phyloP scores from a whole-genome alignment of 345 rosid species.

The Noccaea caerulescens region DNA sequence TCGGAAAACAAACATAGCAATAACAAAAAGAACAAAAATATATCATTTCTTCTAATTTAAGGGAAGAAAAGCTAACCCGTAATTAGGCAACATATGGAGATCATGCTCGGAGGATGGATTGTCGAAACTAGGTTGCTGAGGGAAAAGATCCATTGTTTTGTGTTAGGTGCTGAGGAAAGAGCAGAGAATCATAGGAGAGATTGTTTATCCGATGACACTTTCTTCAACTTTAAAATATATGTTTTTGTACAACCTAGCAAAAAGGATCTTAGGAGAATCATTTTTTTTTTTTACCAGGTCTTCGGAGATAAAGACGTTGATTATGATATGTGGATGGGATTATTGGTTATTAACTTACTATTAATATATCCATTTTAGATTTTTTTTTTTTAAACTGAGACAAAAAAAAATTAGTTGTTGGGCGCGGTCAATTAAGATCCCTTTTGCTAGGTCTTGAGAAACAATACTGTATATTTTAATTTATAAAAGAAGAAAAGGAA shows the following conservation, averaged over 20 bases:
- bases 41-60: background rate
- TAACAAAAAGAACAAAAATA: background rate
- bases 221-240: background rate
- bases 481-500: background rate
- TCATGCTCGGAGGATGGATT: conserved; percentile 1
- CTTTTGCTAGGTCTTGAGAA: too few relatives aligned
- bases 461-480: background rate
- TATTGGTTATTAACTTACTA: background rate
- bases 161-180: background rate
- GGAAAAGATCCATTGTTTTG: conserved; percentile 15
- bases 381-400: background rate
- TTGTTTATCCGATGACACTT: background rate
- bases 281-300: background rate
- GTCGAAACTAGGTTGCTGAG: conserved; percentile 18
- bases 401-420: background rate
- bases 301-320: background rate
- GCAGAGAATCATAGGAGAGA: background rate
- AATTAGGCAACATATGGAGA: background rate
- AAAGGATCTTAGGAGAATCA: background rate
- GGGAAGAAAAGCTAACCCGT: conserved; percentile 1
- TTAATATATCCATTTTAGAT: background rate
- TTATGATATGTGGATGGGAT: conserved; percentile 1
- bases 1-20: background rate
- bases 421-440: background rate
- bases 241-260: background rate